Conservation (phyloP, 805 yeast genomes). For the Naumovozyma dairenensis region DNA sequence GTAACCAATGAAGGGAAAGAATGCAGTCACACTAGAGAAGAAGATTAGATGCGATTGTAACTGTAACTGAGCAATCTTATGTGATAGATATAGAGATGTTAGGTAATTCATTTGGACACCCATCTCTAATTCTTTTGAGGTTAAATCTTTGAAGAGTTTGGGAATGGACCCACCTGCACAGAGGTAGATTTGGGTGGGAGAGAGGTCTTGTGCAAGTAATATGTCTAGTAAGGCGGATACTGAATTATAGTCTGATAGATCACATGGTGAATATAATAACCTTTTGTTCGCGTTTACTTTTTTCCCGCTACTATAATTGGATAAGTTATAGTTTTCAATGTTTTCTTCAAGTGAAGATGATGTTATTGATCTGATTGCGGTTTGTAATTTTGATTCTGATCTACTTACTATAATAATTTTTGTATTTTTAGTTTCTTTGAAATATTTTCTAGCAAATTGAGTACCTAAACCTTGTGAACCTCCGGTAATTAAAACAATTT, state of each 20-base stretch:
- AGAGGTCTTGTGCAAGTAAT: conserved; percentile 19
- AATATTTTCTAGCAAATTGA: conserved; percentile 55
- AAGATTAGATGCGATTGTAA: conserved; percentile 41
- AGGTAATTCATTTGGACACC: conserved; percentile 66
- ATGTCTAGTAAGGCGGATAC: conserved; percentile 30
- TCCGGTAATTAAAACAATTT: conserved; percentile 71
- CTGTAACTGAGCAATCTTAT: conserved; percentile 40
- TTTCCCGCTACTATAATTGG: neutral
- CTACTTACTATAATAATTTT: conserved; percentile 71
- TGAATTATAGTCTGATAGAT: conserved; percentile 46
- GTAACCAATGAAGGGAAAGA: conserved; percentile 86
- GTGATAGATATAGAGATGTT: conserved; percentile 64
- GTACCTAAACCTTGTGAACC: conserved; percentile 93
- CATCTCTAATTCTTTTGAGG: conserved; percentile 43
- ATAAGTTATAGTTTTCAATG: too few species aligned
- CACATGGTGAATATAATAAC: conserved; percentile 45
- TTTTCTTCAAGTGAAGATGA: conserved; percentile 2
- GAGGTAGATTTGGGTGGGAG: conserved; percentile 68
- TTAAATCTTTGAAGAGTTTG: conserved; percentile 61
- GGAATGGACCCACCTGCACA: conserved; percentile 87
- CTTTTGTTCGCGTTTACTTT: conserved; percentile 8
- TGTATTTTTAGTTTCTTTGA: conserved; percentile 38
- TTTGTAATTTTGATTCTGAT: conserved; percentile 47
- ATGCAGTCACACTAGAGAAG: conserved; percentile 70
- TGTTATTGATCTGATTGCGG: conserved; percentile 38